Base-by-base conservation (phyloP, 805 yeast genomes). In the Kodamaea neixiangensis region DNA sequence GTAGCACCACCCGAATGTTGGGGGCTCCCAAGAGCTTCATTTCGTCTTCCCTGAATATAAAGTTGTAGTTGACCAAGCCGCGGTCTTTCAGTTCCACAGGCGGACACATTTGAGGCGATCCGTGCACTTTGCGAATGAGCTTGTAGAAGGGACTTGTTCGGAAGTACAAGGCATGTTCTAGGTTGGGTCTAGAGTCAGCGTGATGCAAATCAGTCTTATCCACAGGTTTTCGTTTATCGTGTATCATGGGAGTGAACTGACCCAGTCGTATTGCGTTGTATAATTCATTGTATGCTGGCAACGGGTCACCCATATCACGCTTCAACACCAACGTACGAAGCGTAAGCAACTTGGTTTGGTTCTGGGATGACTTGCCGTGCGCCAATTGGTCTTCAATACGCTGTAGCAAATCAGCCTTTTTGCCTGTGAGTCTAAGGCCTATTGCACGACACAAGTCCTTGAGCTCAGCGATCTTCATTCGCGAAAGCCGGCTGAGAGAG, bases 361-460 rank as follows among this genome's bases (percentile, higher is more conserved):
- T 65, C n/a, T 62, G 58, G 3, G 70, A 61, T 31, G 62, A 58
- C 35, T 29, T 25, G 1, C 82, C 82, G 40, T 68, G 71, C 22
- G 68, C 67, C 34, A 83, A 56, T 56, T 71, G 78, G n/a, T 66
- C 68, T 46, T 69, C 62, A 5, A 89, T 65, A 31, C 90, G 72
- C 33, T 80, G 82, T 48, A 77, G 77, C 11, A 88, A 65, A 31
- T 80, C 86, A 17, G 77, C 76, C 65, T 89, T 89, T 35, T 82
- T 69, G 1, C 94, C 96, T 5, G 76, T 60, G 7, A 71, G 58
- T 1, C 81, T 66, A 15, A 85, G 64, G 1, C 78, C 77, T 14
- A 83, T 59, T 1, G 82, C 59, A 41, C 80, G 71, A 33, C 85
- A 78, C 1, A 85, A 59, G 15, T 69, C 75, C 63, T 83, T 84